These are phyloP conservation scores for Cladosporium sp. DNA, from an alignment of 2,329 filamentous ascomycete species.

Conservation along the genomic window DNA sequence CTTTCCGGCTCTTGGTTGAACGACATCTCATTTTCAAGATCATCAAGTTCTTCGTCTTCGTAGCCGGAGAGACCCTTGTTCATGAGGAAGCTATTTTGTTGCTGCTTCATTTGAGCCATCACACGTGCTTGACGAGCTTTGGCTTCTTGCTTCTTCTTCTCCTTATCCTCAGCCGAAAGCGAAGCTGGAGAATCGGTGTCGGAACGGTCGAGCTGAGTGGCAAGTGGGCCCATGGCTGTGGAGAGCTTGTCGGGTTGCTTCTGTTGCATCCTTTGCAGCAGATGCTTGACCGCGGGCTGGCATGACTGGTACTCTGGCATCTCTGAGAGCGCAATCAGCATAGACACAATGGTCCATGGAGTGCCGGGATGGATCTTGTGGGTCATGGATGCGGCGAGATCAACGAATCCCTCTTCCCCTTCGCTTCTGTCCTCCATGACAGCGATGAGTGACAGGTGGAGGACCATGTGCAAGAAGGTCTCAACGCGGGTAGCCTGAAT, in stretches of 20 bases:
- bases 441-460: constrained; percentile 83
- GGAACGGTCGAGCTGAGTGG: constrained; percentile 69
- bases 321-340: constrained; percentile 42
- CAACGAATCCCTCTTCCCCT: constrained; percentile 22
- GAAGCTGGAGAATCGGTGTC: constrained; percentile 77
- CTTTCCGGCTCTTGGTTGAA: constrained; percentile 56
- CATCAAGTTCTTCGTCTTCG: constrained; percentile 71
- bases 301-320: constrained; percentile 77
- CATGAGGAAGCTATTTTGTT: constrained; percentile 91
- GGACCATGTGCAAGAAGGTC: constrained; percentile 83
- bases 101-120: constrained; percentile 97
- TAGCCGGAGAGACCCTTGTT: constrained; percentile 89
- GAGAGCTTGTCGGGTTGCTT: constrained; percentile 73
- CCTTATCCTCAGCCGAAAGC: constrained; percentile 60
- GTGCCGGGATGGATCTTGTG: not conserved
- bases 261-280: constrained; percentile 80
- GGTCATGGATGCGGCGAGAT: constrained; percentile 20
- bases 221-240: constrained; percentile 56
- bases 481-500: constrained; percentile 82
- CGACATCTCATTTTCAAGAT: constrained; percentile 63
- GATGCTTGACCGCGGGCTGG: constrained; percentile 76
- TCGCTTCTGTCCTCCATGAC: constrained; percentile 60
- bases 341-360: constrained; percentile 44
- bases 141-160: constrained; percentile 86
- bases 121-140: constrained; percentile 85